Conservation (phyloP, 805 yeast genomes). For the Candida arabinofermentans region DNA sequence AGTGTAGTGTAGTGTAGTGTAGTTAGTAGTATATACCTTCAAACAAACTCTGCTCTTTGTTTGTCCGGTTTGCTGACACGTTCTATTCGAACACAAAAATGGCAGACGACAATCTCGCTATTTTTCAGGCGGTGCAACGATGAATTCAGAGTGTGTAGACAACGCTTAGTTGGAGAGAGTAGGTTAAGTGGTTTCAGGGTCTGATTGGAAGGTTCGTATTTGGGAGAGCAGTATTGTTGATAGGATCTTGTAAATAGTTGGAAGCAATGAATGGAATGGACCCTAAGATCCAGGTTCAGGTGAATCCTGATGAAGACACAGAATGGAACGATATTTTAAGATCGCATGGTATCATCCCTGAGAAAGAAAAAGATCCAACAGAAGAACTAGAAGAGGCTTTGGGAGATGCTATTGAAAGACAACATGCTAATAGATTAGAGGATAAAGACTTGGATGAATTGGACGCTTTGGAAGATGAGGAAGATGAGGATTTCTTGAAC, state of each 20-base stretch:
- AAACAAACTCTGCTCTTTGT: too few species aligned
- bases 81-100: too few species aligned
- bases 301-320: conserved; percentile 93
- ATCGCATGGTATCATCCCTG: conserved; percentile 87
- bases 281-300: conserved; percentile 74
- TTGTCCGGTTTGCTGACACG: too few species aligned
- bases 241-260: too few species aligned
- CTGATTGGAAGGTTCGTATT: too few species aligned
- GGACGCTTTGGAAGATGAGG: conserved; percentile 86
- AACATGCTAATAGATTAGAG: conserved; percentile 81
- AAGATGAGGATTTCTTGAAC: conserved; percentile 85
- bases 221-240: too few species aligned
- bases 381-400: conserved; percentile 83
- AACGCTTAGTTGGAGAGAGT: not conserved
- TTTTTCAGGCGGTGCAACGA: not conserved
- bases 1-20: too few species aligned
- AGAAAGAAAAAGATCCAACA: conserved; percentile 84
- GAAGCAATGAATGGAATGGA: conserved; percentile 30
- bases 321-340: conserved; percentile 98
- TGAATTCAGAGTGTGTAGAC: too few species aligned
- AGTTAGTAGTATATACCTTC: too few species aligned
- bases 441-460: conserved; percentile 73
- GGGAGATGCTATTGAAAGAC: conserved; percentile 73
- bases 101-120: too few species aligned
- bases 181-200: too few species aligned